phyloP scores from a whole-genome alignment of 2,329 filamentous ascomycete genomes.

The Lachnellula occidentalis region DNA sequence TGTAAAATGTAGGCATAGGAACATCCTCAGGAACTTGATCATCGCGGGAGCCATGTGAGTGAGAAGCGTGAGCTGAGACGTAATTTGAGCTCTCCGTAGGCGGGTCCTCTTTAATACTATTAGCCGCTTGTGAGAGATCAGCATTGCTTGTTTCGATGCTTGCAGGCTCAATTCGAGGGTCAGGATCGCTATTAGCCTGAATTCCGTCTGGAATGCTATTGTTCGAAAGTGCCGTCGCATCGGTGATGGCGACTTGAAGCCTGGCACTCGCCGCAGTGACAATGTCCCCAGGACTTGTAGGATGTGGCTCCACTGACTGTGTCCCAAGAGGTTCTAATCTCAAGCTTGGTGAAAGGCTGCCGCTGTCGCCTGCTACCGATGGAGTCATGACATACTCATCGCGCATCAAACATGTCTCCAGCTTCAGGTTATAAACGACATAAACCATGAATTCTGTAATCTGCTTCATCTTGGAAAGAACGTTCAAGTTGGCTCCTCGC shows the following conservation, averaged over 20 bases:
- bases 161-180: not conserved
- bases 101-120: constrained; percentile 5
- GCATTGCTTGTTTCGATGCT: constrained; percentile 7
- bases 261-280: constrained; percentile 24
- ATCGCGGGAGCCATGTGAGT: constrained; percentile 37
- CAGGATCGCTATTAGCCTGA: not conserved
- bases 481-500: constrained; percentile 68
- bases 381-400: constrained; percentile 89
- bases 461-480: constrained; percentile 75
- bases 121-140: constrained; percentile 7
- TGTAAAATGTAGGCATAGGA: constrained; percentile 87
- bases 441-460: constrained; percentile 99
- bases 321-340: constrained; percentile 16
- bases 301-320: constrained; percentile 3
- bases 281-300: constrained; percentile 10
- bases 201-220: not conserved
- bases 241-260: constrained; percentile 20
- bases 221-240: not conserved
- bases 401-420: constrained; percentile 89
- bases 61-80: constrained; percentile 33
- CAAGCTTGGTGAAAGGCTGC: constrained; percentile 35
- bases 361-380: constrained; percentile 47
- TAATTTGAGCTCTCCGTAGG: constrained; percentile 17
- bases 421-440: constrained; percentile 93
- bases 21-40: constrained; percentile 68